Conservation (phyloP, 768 basidiomycete genomes). For the Melanogaster broomeanus region DNA sequence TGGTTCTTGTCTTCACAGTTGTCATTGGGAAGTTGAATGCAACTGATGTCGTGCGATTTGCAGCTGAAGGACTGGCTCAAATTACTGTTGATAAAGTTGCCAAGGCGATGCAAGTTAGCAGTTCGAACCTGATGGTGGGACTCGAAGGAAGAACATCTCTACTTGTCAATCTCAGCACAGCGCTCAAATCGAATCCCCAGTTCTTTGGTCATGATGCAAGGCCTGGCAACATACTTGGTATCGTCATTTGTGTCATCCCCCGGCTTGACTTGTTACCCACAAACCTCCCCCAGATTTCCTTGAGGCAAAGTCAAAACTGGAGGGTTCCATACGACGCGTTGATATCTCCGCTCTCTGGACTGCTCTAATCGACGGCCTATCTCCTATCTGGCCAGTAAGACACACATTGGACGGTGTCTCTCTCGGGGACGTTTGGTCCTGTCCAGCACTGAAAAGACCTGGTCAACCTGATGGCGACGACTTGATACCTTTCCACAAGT, state of each 20-base stretch:
- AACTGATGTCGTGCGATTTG: slow-evolving; percentile 11
- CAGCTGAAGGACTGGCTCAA: slow-evolving; percentile 70
- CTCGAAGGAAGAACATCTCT: slow-evolving; percentile 84
- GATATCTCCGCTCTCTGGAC: slow-evolving; percentile 81
- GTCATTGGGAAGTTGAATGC: background rate
- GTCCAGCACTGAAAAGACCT: slow-evolving; percentile 46
- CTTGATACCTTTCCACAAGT: slow-evolving; percentile 93
- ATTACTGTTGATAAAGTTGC: slow-evolving; percentile 63
- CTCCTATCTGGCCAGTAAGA: slow-evolving; percentile 87
- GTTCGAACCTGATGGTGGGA: slow-evolving; percentile 85
- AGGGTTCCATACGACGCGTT: slow-evolving; percentile 46
- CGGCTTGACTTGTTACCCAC: background rate
- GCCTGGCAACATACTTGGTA: slow-evolving; percentile 84
- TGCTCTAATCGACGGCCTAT: slow-evolving; percentile 77
- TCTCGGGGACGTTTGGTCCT: slow-evolving; percentile 95
- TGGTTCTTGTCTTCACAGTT: slow-evolving; percentile 46
- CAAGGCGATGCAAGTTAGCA: slow-evolving; percentile 75
- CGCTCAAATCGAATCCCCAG: slow-evolving; percentile 61
- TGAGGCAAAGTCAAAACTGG: slow-evolving; percentile 49
- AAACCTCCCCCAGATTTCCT: slow-evolving; percentile 59
- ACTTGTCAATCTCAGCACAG: slow-evolving; percentile 69
- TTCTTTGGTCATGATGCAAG: slow-evolving; percentile 76
- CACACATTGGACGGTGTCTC: slow-evolving; percentile 63
- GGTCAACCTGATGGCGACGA: slow-evolving; percentile 54
- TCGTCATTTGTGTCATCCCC: slow-evolving; percentile 14